Base-by-base conservation (phyloP, 768 basidiomycete species). In the Mycena venus region DNA sequence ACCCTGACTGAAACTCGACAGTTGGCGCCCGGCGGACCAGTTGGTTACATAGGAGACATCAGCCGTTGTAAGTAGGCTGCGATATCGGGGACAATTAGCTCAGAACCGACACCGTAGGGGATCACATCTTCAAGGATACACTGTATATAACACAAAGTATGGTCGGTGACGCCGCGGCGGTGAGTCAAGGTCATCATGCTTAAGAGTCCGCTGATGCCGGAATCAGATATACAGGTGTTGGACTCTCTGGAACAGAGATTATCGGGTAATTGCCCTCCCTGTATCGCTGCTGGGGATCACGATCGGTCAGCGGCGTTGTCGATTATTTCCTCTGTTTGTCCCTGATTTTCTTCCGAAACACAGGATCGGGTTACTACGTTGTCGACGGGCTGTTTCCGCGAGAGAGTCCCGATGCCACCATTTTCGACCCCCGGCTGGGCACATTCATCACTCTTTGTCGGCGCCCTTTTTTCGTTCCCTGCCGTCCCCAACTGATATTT, bases 201-300 rank as follows among this genome's bases (percentile, higher is more conserved):
- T 23, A 23, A 27, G 4, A 38, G 42, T 49, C n/a, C 19, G 12
- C 29, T 73, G n/a, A 29, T 17, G 58, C 2, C 8, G 47, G 21
- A 21, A 17, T 25, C 44, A 79, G 79, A 77, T 79, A 3, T 79
- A 79, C 32, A 62, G 79, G 17, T 78, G 77, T 56, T 79, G 75
- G 73, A 73, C 78, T 21, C 56, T 79, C 21, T 79, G 79, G 79
- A 63, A 65, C 17, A 15, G 49, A 14, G 47, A 78, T 34, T 77
- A 67, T 67, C 23, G 62, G 23, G 27, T 79, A 10, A 64, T 77
- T 15, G 42, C 71, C 15, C 25, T 77, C 8, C 79, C 79, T 0
- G 49, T 55, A 23, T n/a, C 75, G 11, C 29, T 79, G 14, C 38
- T 78, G 29, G 70, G 32, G 6, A 79, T 75, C 40, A 66, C 73